Evolutionary conservation across 1,284 basidiomycete genomes (phyloP), one percentile per base, ranked within the genome.

Genomic region (Porodaedalea pini): DNA sequence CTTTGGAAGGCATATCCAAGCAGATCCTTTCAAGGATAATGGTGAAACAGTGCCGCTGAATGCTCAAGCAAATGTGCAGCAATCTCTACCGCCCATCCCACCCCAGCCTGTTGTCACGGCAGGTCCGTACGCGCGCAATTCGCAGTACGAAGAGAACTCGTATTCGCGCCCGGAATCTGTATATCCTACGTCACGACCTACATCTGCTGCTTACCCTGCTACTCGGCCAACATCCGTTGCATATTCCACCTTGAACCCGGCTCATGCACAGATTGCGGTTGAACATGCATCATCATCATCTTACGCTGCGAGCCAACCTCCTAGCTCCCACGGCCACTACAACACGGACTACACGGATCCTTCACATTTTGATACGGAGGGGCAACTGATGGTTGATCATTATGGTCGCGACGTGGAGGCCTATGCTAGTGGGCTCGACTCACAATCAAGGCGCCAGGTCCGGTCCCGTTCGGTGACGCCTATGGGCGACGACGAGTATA

Each of bases 401-500:
- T 71, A 71, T 59, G 63, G 64, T 44, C 75, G 81, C 48, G 85
- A 86, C 62, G 70, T 79, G 0, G 86, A 86, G 63, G 83, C 82
- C 1, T 88, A 84, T 61, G 75, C 86, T 11, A 85, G 85, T 0
- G 85, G 82, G 4, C 74, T 76, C 55, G 70, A 77, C 62, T 74
- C 80, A 8, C 78, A 78, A n/a, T 69, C 76, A 17, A 78, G 77
- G 62, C 71, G 63, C 8, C 70, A 75, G 13, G 75, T 83, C 32
- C 80, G 84, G 51, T 88, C 86, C 19, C 80, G 86, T 21, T 88
- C 87, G 2, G 86, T 86, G 0, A 88, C 87, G 1, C 85, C 86
- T 7, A 81, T 79, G 11, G 86, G 86, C 44, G 83, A 87, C 43
- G 86, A 87, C 59, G 84, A 84, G 64, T 86, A 86, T 59, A 75